A percentile compares a stretch with the other conserved stretches of the same genome.
These are phyloP conservation scores for Lasiodiplodia sp. DNA, from an alignment of 2,329 filamentous ascomycete genomes.

Conservation along the genomic window DNA sequence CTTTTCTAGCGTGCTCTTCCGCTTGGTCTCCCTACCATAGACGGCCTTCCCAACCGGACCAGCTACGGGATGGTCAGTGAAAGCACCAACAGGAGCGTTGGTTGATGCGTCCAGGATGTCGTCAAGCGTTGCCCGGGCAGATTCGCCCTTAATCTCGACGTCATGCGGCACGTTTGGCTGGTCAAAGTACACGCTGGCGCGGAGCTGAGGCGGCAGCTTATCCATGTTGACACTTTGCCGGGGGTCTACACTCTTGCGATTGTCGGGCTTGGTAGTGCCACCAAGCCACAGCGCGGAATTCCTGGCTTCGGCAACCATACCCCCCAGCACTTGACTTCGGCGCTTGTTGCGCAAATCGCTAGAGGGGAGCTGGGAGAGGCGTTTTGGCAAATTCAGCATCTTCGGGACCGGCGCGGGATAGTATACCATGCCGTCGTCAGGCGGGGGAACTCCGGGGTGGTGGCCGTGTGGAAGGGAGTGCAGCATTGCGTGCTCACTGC, in stretches of 20 bases:
- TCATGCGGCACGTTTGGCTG: conserved; percentile 64
- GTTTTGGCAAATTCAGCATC: conserved; percentile 90
- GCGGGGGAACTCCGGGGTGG: conserved; percentile 55
- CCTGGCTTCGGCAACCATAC: conserved; percentile 63
- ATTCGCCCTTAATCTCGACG: conserved; percentile 71
- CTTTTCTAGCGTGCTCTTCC: conserved; percentile 47
- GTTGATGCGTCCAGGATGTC: conserved; percentile 91
- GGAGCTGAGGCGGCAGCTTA: conserved; percentile 79
- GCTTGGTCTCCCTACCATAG: conserved; percentile 62
- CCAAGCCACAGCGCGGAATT: conserved; percentile 60
- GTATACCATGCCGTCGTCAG: conserved; percentile 84
- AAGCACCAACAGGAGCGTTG: conserved; percentile 85
- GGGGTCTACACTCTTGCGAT: conserved; percentile 41
- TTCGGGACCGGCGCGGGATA: conserved; percentile 95
- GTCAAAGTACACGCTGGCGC: conserved; percentile 93
- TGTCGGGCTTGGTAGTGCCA: conserved; percentile 33
- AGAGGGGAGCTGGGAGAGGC: conserved; percentile 77
- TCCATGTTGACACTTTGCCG: conserved; percentile 47
- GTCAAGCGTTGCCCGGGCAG: conserved; percentile 87
- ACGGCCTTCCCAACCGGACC: conserved; percentile 78
- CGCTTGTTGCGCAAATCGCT: conserved; percentile 70
- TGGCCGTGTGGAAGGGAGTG: conserved; percentile 44
- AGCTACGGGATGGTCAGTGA: conserved; percentile 86
- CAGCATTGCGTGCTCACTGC: conserved; percentile 53
- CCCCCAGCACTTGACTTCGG: conserved; percentile 74